These are phyloP conservation scores for Rhamnella rubrinervis DNA, from an alignment of 331 rosid species.

Conservation along the genomic window DNA sequence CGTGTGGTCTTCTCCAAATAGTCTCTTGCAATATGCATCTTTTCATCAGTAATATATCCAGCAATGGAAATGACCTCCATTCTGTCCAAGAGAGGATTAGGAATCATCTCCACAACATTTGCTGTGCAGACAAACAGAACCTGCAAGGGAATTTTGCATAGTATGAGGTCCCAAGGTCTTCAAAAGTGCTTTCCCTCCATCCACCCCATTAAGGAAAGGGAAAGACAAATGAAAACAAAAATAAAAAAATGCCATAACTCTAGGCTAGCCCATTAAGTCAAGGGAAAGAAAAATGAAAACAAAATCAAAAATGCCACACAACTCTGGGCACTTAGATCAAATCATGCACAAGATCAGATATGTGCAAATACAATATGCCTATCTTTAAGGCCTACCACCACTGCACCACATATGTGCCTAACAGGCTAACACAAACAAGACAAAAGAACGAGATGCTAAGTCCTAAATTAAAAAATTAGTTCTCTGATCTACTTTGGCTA, in stretches of 20 bases:
- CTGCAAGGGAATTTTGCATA: conserved; percentile 45
- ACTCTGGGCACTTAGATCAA: neutral
- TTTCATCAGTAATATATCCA: conserved; percentile 92
- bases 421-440: too few species aligned
- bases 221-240: neutral
- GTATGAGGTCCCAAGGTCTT: conserved; percentile 13
- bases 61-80: conserved; percentile 96
- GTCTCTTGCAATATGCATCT: conserved; percentile 96
- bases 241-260: neutral
- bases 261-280: neutral
- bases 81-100: conserved; percentile 87
- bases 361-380: neutral
- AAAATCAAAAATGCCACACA: neutral
- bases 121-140: conserved; percentile 97
- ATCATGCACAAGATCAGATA: neutral
- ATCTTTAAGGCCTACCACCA: neutral
- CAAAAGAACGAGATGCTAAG: too few species aligned
- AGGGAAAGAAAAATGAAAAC: neutral
- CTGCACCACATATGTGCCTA: too few species aligned
- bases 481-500: neutral
- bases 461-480: neutral
- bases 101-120: conserved; percentile 87
- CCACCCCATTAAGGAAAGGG: neutral
- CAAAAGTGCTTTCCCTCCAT: neutral
- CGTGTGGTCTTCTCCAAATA: conserved; percentile 92